Evolutionary conservation across 2,329 filamentous ascomycete species (phyloP).

Genomic region (Mycosphaerella sp.): DNA sequence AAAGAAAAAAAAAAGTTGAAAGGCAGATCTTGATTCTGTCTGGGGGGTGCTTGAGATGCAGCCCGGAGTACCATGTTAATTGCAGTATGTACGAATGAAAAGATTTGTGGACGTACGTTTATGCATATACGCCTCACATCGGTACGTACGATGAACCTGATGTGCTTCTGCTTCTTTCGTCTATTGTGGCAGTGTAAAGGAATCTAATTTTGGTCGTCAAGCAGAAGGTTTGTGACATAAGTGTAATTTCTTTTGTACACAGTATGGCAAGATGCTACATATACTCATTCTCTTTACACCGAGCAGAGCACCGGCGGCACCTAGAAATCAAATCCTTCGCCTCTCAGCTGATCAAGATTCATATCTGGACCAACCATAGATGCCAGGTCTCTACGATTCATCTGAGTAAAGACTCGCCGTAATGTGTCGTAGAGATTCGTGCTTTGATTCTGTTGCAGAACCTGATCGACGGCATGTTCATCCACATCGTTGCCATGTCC

Average conservation of each 20-base stretch:
- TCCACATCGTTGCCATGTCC: conserved; percentile 45
- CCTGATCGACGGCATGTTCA: conserved; percentile 73
- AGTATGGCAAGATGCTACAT: not conserved
- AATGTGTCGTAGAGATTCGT: conserved; percentile 96
- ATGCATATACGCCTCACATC: too few species aligned
- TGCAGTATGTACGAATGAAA: not conserved
- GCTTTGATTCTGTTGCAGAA: conserved; percentile 92
- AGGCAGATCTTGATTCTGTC: not conserved
- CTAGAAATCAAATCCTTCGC: conserved; percentile 75
- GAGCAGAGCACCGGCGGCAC: not conserved
- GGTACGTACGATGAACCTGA: too few species aligned
- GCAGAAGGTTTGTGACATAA: too few species aligned
- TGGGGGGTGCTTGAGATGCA: not conserved
- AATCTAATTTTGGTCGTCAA: too few species aligned
- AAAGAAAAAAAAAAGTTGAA: not conserved
- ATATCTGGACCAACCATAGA: conserved; percentile 85
- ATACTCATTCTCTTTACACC: not conserved
- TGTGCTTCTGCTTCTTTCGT: too few species aligned
- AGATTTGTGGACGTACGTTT: too few species aligned
- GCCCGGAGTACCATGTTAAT: not conserved
- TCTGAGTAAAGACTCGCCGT: conserved; percentile 89
- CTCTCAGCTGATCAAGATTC: conserved; percentile 81
- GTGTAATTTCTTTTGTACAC: not conserved
- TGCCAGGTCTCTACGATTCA: conserved; percentile 80
- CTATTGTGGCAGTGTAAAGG: too few species aligned